Base-by-base conservation (phyloP, 202 grass and related monocot species). In the Cymbopogon flexuosus region DNA sequence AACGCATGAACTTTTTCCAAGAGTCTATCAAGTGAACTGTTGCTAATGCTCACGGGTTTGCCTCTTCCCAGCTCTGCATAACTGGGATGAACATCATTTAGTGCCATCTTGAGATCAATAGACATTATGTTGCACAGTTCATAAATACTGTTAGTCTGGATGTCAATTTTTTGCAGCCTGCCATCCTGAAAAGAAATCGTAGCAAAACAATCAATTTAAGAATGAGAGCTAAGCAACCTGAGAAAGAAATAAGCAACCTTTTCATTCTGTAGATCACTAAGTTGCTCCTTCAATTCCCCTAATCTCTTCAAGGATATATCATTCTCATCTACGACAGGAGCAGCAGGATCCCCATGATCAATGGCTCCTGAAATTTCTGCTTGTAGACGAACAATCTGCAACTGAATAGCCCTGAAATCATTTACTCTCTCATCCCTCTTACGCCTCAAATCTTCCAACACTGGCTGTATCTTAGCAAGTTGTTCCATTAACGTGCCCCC, bases 41-140 rank as follows among this genome's bases (percentile, higher is more conserved):
- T 87, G 70, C 90, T 93, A 52, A 94, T 87, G 54, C 86, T 98
- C 59, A 85, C 83, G 31, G 72, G 66, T 83, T 85, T 82, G 27
- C 51, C 60, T 33, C 45, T 84, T 70, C 70, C 73, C 60, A 58
- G 68, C 67, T 93, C 90, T 84, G 42, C 47, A 78, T 94, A 98
- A 62, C 65, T 89, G 15, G 90, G 90, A 86, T 98, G 92, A 49
- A 98, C 85, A 78, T 95, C 90, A 33, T 70, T 86, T 8, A 94
- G 63, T 47, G 60, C 74, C 75, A 88, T 88, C 23, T 85, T 91
- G 78, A 95, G 73, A 73, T 93, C 92, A 80, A 95, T 60, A 34
- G 88, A 93, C 86, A 98, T 88, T 80, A 90, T 84, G 34, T 47
- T 79, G 62, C 88, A 92, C 62, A 98, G 68, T 72, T 98, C 88